These are phyloP conservation scores for Tubosaeta sp. DNA, from an alignment of 768 basidiomycete genomes.

Conservation along the genomic window DNA sequence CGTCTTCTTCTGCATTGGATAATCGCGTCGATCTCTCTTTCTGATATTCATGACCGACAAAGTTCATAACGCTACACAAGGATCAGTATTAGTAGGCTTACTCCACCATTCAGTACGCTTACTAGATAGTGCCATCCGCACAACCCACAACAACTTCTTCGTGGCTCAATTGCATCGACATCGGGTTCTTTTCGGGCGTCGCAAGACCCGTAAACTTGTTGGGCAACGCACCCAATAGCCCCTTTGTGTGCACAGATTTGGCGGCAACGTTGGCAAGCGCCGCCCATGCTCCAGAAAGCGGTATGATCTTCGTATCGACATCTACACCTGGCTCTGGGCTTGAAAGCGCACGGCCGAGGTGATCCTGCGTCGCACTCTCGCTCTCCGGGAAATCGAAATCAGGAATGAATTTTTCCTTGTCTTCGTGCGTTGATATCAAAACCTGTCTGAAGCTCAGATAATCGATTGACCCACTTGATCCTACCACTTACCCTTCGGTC, in stretches of 20 bases:
- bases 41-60: slow-evolving; percentile 55
- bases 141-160: slow-evolving; percentile 91
- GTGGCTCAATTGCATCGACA: slow-evolving; percentile 89
- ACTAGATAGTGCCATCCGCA: slow-evolving; percentile 92
- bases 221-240: slow-evolving; percentile 59
- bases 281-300: slow-evolving; percentile 72
- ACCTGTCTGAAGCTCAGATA: slow-evolving; percentile 43
- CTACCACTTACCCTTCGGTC: slow-evolving; percentile 62
- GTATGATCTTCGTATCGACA: slow-evolving; percentile 60
- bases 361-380: slow-evolving; percentile 4
- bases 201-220: slow-evolving; percentile 73
- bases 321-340: slow-evolving; percentile 44
- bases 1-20: slow-evolving; percentile 8
- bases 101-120: slow-evolving; percentile 29
- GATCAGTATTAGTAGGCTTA: slow-evolving; percentile 9
- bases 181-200: slow-evolving; percentile 89
- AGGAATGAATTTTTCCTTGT: slow-evolving; percentile 37
- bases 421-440: slow-evolving; percentile 77
- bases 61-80: slow-evolving; percentile 50
- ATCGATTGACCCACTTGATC: neutral
- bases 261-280: slow-evolving; percentile 47
- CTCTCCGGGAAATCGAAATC: slow-evolving; percentile 18
- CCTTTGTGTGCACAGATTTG: slow-evolving; percentile 44
- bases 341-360: slow-evolving; percentile 9
- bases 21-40: slow-evolving; percentile 22